These are phyloP conservation scores for Boletus pseudo-olivaceus DNA, from an alignment of 768 basidiomycete genomes.

Conservation along the genomic window DNA sequence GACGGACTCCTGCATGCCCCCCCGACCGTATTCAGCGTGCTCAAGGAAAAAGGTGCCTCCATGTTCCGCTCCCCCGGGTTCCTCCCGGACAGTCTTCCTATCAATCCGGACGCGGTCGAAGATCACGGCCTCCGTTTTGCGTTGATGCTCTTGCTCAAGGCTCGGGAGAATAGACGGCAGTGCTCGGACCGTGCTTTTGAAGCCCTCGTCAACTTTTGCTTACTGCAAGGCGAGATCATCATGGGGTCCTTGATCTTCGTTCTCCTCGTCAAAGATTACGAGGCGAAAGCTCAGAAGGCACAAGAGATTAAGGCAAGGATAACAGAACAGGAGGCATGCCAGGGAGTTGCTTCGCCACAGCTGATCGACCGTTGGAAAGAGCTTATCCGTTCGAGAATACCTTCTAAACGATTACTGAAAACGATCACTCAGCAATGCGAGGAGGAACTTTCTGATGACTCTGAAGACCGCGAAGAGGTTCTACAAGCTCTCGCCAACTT, in stretches of 20 bases:
- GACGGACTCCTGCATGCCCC: constrained; percentile 18
- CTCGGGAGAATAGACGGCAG: constrained; percentile 51
- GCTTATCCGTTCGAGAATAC: constrained; percentile 10
- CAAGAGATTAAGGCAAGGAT: constrained; percentile 23
- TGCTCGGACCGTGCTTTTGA: constrained; percentile 61
- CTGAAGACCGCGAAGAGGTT: constrained; percentile 31
- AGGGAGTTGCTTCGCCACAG: constrained; percentile 12
- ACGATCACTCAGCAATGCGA: constrained; percentile 31
- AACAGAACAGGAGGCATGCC: constrained; percentile 14
- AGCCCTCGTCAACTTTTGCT: constrained; percentile 55
- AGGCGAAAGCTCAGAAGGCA: constrained; percentile 35
- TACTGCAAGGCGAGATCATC: constrained; percentile 77
- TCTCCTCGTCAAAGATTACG: constrained; percentile 60
- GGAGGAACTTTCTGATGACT: constrained; percentile 29
- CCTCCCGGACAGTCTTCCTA: constrained; percentile 22
- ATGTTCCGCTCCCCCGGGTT: constrained; percentile 14
- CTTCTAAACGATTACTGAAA: constrained; percentile 31
- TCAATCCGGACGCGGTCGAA: constrained; percentile 35
- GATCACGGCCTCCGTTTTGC: constrained; percentile 47
- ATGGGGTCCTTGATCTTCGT: constrained; percentile 71
- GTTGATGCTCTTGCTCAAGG: constrained; percentile 48
- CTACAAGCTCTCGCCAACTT: constrained; percentile 64
- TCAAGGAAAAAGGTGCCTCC: constrained; percentile 15
- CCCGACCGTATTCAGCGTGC: constrained; percentile 21
- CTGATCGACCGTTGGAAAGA: constrained; percentile 22